Evolutionary conservation across 164 flowering plant genomes (phyloP), one percentile per base, ranked within the genome.

Genomic region (Vitis amurensis): DNA sequence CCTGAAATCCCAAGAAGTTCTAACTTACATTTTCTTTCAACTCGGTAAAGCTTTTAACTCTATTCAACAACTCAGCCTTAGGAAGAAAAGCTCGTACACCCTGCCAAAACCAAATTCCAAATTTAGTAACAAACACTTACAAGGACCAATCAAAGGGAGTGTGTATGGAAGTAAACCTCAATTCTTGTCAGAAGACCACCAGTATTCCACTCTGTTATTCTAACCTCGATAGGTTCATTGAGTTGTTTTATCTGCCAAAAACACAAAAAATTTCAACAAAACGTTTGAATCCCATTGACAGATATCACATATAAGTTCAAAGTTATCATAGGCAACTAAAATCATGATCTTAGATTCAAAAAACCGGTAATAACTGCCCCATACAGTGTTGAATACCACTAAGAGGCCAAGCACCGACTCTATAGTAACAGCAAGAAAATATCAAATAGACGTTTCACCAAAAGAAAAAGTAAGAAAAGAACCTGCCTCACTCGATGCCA

Each of bases 401-500:
- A 15, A 14, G 11, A 61, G 44, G 8, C 9, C 50, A 61, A 31
- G 10, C 17, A 61, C n/a, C 50, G n/a, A 51, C 19, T 10, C 15
- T 19, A 68, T 19, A 27, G 3, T 13, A 14, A 27, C 37, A 7
- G 4, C 55, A 17, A 12, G 50, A 17, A 55, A 19, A 48, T 4
- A 14, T 37, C 44, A 37, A 37, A 37, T 37, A 29, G 10, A 50
- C 67, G 11, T 48, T 44, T 48, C 27, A 51, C 47, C 17, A 1
- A 64, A 51, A 29, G 65, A 60, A 67, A 27, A 77, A 77, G 85
- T n/a, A 69, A 94, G 98, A 89, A 77, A 82, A 91, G 90, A 90
- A 95, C 99, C 99, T 95, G 98, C 99, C 97, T 95, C 94, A 91
- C 97, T 81, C 98, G 96, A 78, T 92, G 97, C 98, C 99, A 95